Evolutionary conservation across 805 yeast genomes (phyloP).

Genomic region (Myxozyma monticola): DNA sequence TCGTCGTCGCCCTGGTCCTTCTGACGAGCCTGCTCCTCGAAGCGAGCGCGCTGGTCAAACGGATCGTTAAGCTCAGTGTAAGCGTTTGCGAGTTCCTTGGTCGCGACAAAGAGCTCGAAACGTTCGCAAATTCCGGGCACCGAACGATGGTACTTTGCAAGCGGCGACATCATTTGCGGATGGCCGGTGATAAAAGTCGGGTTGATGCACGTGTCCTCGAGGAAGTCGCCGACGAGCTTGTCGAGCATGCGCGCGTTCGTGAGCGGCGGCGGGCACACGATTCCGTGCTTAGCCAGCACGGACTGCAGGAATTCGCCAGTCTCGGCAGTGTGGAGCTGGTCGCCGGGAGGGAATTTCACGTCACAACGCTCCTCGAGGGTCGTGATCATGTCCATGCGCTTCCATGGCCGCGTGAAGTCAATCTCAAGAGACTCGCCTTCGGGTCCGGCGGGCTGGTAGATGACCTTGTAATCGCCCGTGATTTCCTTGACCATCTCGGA

Average conservation of each 20-base stretch:
- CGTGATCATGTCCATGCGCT: constrained; percentile 96
- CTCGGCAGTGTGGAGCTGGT: constrained; percentile 88
- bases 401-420: constrained; percentile 97
- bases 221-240: constrained; percentile 90
- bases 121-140: constrained; percentile 96
- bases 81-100: constrained; percentile 97
- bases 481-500: constrained; percentile 97
- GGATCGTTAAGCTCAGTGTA: constrained; percentile 99
- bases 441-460: constrained; percentile 93
- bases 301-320: constrained; percentile 87
- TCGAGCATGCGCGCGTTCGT: constrained; percentile 99
- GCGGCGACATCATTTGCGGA: constrained; percentile 99
- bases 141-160: constrained; percentile 92
- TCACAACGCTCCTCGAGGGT: constrained; percentile 83
- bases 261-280: constrained; percentile 87
- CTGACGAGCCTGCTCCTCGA: constrained; percentile 98
- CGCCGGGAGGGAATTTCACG: constrained; percentile 94
- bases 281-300: constrained; percentile 71
- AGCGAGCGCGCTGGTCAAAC: constrained; percentile 94
- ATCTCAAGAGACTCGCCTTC: constrained; percentile 70
- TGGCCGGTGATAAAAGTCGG: constrained; percentile 98
- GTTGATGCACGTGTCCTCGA: constrained; percentile 88
- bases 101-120: constrained; percentile 97
- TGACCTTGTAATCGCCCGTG: constrained; percentile 82
- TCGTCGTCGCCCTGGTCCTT: constrained; percentile 99